These are phyloP conservation scores for Cyanidium caldarium DNA, from an alignment of 23 red algal species.

Conservation along the genomic window DNA sequence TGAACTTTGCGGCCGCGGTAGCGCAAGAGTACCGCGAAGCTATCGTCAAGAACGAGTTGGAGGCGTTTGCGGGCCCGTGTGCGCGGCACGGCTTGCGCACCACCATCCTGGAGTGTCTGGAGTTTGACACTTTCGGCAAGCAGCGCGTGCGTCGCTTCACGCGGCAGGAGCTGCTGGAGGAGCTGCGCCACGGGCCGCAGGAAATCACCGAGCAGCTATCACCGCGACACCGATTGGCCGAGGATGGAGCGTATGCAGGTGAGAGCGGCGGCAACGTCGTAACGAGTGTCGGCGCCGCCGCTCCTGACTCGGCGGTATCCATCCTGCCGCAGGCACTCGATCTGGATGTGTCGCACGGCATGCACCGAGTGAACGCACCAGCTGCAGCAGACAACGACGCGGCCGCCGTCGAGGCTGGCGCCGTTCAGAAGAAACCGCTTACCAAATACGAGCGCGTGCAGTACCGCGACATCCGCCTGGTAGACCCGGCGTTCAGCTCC, in stretches of 20 bases:
- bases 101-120: neutral
- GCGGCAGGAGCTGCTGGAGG: neutral
- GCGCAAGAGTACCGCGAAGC: neutral
- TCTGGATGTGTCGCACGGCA: neutral
- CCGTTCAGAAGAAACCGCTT: no score
- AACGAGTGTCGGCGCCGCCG: no score
- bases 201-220: neutral
- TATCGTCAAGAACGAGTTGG: neutral
- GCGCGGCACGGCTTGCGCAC: neutral
- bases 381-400: no score
- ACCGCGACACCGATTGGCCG: neutral
- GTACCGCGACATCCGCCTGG: neutral
- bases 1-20: neutral
- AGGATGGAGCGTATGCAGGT: no score
- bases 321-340: neutral
- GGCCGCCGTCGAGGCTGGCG: no score
- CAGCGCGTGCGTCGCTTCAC: neutral
- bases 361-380: neutral
- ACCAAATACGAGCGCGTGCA: conserved; percentile 1
- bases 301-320: neutral
- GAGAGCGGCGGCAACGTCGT: no score
- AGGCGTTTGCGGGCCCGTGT: no score
- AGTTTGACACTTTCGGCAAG: neutral
- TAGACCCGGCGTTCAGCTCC: neutral
- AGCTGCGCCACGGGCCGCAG: neutral